These are phyloP conservation scores for Rhizopogon salebrosus DNA, from an alignment of 768 basidiomycete species.

Conservation along the genomic window DNA sequence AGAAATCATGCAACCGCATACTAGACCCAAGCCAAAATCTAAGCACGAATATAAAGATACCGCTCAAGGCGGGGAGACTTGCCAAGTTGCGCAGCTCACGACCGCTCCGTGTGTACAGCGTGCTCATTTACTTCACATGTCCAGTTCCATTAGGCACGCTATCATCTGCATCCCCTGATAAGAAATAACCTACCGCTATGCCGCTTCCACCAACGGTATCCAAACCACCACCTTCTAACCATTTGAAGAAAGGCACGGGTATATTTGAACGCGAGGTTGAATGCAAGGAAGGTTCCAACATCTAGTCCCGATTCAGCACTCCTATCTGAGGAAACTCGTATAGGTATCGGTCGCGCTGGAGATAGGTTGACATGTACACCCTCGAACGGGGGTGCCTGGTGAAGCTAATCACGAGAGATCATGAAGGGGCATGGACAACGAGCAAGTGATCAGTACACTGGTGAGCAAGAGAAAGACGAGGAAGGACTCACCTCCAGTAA, in stretches of 20 bases:
- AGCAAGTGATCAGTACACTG: neutral
- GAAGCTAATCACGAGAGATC: too few species aligned
- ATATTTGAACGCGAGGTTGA: constrained; percentile 67
- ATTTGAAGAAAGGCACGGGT: constrained; percentile 57
- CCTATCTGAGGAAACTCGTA: too few species aligned
- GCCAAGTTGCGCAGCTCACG: constrained; percentile 25
- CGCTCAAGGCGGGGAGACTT: constrained; percentile 50
- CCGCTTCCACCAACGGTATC: constrained; percentile 21
- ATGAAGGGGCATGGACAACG: too few species aligned
- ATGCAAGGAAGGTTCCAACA: constrained; percentile 40
- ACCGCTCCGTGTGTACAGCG: neutral
- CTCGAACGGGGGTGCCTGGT: constrained; percentile 14
- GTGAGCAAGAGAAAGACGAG: neutral
- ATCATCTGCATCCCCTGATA: neutral
- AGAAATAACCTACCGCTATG: constrained; percentile 7
- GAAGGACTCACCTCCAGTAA: constrained; percentile 4
- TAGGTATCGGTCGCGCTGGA: neutral
- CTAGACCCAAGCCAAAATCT: too few species aligned
- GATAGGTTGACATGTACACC: constrained; percentile 23
- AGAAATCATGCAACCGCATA: neutral
- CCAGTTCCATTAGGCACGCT: neutral
- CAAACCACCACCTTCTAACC: constrained; percentile 60
- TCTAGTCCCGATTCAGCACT: neutral
- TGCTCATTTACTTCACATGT: neutral
- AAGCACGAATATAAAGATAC: constrained; percentile 24